A percentile compares a stretch with the other conserved stretches of the same genome.
Evolutionary conservation across 2,329 filamentous ascomycete genomes (phyloP).

Genomic region (Pseudocercospora vitis): DNA sequence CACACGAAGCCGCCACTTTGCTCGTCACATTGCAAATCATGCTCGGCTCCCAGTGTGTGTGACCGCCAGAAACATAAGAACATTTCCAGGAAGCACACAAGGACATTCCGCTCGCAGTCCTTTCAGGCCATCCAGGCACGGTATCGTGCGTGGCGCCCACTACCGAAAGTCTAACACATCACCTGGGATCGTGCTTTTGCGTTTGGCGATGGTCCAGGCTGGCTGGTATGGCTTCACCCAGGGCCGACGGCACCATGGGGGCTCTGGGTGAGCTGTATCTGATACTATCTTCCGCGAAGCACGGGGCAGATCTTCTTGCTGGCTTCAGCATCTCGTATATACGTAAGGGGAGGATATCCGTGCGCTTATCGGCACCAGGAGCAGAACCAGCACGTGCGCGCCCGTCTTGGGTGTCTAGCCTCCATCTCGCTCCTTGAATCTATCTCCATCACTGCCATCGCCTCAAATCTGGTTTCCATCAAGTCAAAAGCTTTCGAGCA

Average conservation of each 20-base stretch:
- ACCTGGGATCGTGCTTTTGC: not conserved
- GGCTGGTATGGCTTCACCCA: not conserved
- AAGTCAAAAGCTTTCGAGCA: not conserved
- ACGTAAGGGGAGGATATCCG: not conserved
- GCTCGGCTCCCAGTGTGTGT: too few relatives aligned
- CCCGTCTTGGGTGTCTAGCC: not conserved
- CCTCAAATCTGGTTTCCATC: not conserved
- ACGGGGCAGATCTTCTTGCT: not conserved
- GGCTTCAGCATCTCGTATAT: not conserved
- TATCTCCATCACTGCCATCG: not conserved
- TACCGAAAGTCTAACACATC: conserved; percentile 1
- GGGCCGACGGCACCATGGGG: too few relatives aligned
- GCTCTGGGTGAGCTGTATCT: too few relatives aligned
- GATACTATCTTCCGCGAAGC: not conserved
- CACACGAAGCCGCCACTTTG: too few relatives aligned
- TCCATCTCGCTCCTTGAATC: not conserved
- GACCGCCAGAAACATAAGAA: too few relatives aligned
- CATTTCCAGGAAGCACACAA: too few relatives aligned
- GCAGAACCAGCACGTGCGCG: conserved; percentile 4
- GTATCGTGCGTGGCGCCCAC: not conserved
- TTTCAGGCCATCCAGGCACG: not conserved
- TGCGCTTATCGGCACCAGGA: conserved; percentile 10
- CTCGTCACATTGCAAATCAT: too few relatives aligned
- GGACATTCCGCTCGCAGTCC: too few relatives aligned
- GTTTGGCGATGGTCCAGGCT: not conserved